phyloP scores from a whole-genome alignment of 2,329 filamentous ascomycete genomes.

The Claviceps digitariae region DNA sequence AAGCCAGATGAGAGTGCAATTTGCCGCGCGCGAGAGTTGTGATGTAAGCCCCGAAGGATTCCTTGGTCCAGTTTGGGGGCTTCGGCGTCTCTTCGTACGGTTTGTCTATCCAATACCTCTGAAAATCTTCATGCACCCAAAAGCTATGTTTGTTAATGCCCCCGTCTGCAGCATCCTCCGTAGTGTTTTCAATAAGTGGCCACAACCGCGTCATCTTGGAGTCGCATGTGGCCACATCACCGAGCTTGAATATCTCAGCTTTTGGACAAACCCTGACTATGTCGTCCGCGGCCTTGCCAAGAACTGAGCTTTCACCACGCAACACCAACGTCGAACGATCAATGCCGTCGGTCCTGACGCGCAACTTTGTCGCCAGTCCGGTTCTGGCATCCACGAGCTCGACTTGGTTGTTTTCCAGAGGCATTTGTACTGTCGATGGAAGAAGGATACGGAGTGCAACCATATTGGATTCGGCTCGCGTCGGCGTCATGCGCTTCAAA shows the following conservation, averaged over 20 bases:
- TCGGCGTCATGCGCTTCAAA: constrained; percentile 24
- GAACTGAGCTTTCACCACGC: constrained; percentile 17
- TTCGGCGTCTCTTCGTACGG: constrained; percentile 26
- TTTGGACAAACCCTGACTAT: constrained; percentile 17
- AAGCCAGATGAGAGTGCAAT: constrained; percentile 19
- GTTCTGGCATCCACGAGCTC: constrained; percentile 22
- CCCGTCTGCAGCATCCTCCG: constrained; percentile 11
- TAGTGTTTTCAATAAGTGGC: constrained; percentile 18
- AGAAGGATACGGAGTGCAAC: constrained; percentile 24
- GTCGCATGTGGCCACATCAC: constrained; percentile 20
- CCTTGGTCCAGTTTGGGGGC: constrained; percentile 27
- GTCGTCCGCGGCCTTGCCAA: constrained; percentile 22
- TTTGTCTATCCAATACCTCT: constrained; percentile 16
- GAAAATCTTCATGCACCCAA: constrained; percentile 22
- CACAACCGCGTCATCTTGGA: constrained; percentile 23
- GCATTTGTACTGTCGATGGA: constrained; percentile 20
- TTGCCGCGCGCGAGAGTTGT: constrained; percentile 25
- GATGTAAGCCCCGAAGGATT: constrained; percentile 29
- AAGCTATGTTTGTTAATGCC: constrained; percentile 16
- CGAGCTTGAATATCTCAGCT: constrained; percentile 23
- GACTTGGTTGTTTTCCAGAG: constrained; percentile 20
- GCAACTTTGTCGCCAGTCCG: constrained; percentile 19
- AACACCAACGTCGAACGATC: constrained; percentile 19
- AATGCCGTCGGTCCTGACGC: constrained; percentile 19
- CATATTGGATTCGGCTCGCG: constrained; percentile 18